These are phyloP conservation scores for Cymbopogon flexuosus DNA, from an alignment of 202 grass and related monocot species.

Conservation along the genomic window DNA sequence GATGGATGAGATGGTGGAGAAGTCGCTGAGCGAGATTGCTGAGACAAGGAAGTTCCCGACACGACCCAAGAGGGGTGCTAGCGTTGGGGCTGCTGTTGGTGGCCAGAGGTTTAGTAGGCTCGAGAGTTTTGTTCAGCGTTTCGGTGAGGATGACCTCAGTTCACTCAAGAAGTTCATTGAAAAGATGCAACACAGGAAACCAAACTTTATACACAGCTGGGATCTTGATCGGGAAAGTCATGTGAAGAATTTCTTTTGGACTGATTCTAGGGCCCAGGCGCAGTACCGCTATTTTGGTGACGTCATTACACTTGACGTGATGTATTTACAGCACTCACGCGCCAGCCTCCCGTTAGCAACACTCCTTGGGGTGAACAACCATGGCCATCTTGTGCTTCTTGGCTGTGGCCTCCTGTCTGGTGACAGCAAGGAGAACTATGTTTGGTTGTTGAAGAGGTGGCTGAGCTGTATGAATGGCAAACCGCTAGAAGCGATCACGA, in stretches of 20 bases:
- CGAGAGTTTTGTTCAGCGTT: slow-evolving; percentile 31
- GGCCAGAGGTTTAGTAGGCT: slow-evolving; percentile 39
- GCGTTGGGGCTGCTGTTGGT: slow-evolving; percentile 28
- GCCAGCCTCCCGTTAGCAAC: slow-evolving; percentile 43
- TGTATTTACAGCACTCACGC: slow-evolving; percentile 43
- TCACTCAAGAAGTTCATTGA: slow-evolving; percentile 68
- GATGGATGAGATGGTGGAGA: slow-evolving; percentile 61
- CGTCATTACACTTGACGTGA: slow-evolving; percentile 56
- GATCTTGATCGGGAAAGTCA: slow-evolving; percentile 68
- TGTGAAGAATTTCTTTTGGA: slow-evolving; percentile 75
- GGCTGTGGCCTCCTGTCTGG: slow-evolving; percentile 69
- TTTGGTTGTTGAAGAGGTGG: slow-evolving; percentile 76
- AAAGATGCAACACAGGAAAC: slow-evolving; percentile 60
- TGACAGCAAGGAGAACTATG: slow-evolving; percentile 62
- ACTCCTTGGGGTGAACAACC: slow-evolving; percentile 79
- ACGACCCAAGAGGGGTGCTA: slow-evolving; percentile 49
- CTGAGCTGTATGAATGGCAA: slow-evolving; percentile 68
- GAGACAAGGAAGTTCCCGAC: slow-evolving; percentile 73
- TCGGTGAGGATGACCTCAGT: slow-evolving; percentile 58
- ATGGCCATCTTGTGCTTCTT: slow-evolving; percentile 75
- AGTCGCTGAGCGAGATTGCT: slow-evolving; percentile 61
- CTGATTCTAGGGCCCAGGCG: slow-evolving; percentile 63
- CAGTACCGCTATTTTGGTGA: slow-evolving; percentile 70
- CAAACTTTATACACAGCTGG: slow-evolving; percentile 75
- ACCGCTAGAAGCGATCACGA: slow-evolving; percentile 63